Evolutionary conservation across 805 yeast species (phyloP).

Genomic region (Sugiyamaella valdiviana): DNA sequence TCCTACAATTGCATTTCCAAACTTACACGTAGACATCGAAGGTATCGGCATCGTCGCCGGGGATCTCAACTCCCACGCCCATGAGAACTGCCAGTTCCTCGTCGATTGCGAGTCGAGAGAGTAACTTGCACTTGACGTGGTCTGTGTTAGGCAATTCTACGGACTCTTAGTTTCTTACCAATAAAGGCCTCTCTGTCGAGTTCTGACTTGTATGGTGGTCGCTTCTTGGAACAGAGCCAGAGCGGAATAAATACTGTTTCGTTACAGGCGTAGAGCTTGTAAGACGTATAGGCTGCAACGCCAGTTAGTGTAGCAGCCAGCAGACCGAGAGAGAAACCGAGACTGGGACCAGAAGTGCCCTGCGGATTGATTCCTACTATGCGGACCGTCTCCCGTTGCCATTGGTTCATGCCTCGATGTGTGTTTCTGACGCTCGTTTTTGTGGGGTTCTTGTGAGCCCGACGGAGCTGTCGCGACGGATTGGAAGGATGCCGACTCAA

Average conservation of each 20-base stretch:
- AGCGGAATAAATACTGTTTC: conserved; percentile 20
- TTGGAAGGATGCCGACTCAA: too few relatives aligned
- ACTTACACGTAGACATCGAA: conserved; percentile 9
- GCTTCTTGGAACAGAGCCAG: conserved; percentile 14
- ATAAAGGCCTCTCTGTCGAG: conserved; percentile 15
- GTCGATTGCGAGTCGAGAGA: conserved; percentile 19
- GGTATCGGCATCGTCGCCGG: conserved; percentile 4
- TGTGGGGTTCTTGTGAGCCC: too few relatives aligned
- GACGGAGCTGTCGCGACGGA: too few relatives aligned
- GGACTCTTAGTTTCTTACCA: neutral
- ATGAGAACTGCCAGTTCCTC: conserved; percentile 14
- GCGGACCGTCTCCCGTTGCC: too few relatives aligned
- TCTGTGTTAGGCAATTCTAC: neutral
- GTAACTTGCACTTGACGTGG: conserved; percentile 10
- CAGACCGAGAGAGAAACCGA: conserved; percentile 9
- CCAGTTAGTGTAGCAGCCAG: conserved; percentile 10
- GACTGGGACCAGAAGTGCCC: conserved; percentile 8
- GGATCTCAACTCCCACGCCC: conserved; percentile 17
- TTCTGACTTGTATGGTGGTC: conserved; percentile 18
- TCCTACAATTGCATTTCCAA: neutral
- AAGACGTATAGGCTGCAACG: conserved; percentile 11
- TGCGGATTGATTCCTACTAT: neutral
- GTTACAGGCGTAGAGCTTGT: conserved; percentile 11
- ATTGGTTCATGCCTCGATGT: too few relatives aligned
- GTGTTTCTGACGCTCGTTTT: too few relatives aligned